Conservation (phyloP, 2,329 filamentous ascomycete genomes). For the Teratosphaeria zuluensis region DNA sequence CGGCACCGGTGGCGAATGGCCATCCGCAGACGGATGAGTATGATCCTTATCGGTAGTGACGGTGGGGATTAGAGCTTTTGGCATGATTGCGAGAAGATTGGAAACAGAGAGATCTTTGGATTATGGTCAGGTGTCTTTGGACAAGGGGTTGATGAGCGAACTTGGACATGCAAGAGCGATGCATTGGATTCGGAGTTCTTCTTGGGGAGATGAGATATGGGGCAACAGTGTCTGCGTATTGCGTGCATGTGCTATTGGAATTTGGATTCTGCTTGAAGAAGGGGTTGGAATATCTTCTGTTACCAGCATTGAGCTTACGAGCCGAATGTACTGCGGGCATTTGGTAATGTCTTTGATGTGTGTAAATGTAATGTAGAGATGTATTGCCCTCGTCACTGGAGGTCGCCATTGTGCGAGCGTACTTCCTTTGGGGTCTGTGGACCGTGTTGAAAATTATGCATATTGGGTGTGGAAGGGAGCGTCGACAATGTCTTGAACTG, state of each 20-base stretch:
- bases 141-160: not conserved
- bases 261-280: not conserved
- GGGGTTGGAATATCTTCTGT: not conserved
- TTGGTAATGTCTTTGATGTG: not conserved
- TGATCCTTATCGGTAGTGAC: slow-evolving; percentile 8
- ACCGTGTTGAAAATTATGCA: too few species aligned
- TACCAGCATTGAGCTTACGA: not conserved
- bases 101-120: not conserved
- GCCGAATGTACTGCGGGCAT: not conserved
- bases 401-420: too few species aligned
- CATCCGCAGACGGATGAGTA: slow-evolving; percentile 2
- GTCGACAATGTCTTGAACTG: too few species aligned
- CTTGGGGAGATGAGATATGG: not conserved
- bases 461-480: too few species aligned
- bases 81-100: not conserved
- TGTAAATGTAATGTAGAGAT: not conserved
- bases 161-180: not conserved
- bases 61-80: not conserved
- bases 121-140: not conserved
- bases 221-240: too few species aligned
- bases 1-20: not conserved
- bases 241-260: not conserved
- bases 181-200: not conserved
- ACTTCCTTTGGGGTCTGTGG: too few species aligned
- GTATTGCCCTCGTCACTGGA: not conserved